Base-by-base conservation (phyloP, 371 early-diverging fungal genomes). In the Zychaea mexicana region DNA sequence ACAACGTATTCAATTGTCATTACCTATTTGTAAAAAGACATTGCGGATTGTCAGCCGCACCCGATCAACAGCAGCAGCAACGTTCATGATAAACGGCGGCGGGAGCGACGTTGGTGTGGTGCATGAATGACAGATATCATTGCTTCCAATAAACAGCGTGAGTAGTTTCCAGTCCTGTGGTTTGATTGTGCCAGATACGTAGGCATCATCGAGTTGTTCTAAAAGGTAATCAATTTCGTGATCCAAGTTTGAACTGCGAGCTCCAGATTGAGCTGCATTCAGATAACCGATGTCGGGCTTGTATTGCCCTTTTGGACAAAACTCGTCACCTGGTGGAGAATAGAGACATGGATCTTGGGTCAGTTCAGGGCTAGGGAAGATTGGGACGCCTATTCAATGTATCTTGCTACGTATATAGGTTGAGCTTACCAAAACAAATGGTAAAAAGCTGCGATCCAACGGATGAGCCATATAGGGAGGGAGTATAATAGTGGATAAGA, bases 71-170 rank as follows among this genome's bases (percentile, higher is more conserved):
- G 79, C 76, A 22, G 67, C 68, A 10, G 61, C 55, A 4, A 77
- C 64, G 52, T 81, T 70, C n/a, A 61, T 57, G 27, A 61, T 52
- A 28, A 68, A 81, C 1, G 66, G 47, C 2, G 39, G 36, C 1
- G 82, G 82, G 24, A 72, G 28, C 2, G 76, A 73, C 2, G 70
- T 67, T 0, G 63, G 22, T 12, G 61, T 70, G 7, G 65, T 68
- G 58, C 88, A 87, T 2, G 84, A 72, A 21, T 78, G 83, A 61
- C 91, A 90, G 30, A 86, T 74, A 63, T 90, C 89, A 64, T 90
- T 90, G 46, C 81, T 83, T 8, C 91, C 91, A 46, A 90, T 86
- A 65, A 89, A 88, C 9, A 90, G 57, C 0, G 84, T 85, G 0
- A 85, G 57, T 17, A 90, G 63, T 68, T 90, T 90, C 86, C 86